Evolutionary conservation across 2,329 filamentous ascomycete species (phyloP).

Genomic region (Alternaria sp.): DNA sequence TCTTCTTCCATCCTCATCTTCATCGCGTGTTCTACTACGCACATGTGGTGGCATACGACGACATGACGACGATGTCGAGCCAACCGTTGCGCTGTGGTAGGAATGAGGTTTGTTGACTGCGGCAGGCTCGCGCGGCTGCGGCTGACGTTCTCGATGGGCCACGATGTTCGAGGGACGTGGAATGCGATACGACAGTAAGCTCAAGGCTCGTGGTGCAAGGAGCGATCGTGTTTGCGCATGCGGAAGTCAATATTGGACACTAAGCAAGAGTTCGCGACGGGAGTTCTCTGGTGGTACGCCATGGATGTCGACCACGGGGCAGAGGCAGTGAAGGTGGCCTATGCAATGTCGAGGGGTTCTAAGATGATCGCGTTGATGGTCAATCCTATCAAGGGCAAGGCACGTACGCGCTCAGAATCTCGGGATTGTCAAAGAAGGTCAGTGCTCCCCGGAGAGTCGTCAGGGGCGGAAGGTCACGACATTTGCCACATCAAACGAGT

Average conservation of each 20-base stretch:
- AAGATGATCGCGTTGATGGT: background rate
- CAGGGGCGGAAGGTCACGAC: background rate
- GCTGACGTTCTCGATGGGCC: background rate
- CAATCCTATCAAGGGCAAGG: background rate
- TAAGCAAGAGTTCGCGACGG: too few species aligned
- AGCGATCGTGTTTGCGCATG: too few species aligned
- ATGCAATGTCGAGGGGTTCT: background rate
- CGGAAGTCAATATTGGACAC: too few species aligned
- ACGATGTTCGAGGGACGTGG: background rate
- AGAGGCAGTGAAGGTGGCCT: background rate
- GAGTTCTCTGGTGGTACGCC: background rate
- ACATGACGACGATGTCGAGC: background rate
- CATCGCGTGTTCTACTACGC: background rate
- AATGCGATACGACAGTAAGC: background rate
- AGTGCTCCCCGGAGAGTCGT: background rate
- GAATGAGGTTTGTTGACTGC: background rate
- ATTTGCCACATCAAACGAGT: background rate
- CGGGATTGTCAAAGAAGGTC: background rate
- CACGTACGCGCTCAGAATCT: background rate
- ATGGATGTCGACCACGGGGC: background rate
- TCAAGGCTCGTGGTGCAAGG: background rate
- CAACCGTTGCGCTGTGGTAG: too few species aligned
- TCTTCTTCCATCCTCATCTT: background rate
- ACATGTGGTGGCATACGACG: background rate
- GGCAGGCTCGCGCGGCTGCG: background rate